phyloP scores from a whole-genome alignment of 1,139 yeast genomes.

The Hemisphaericaspora subhashii region DNA sequence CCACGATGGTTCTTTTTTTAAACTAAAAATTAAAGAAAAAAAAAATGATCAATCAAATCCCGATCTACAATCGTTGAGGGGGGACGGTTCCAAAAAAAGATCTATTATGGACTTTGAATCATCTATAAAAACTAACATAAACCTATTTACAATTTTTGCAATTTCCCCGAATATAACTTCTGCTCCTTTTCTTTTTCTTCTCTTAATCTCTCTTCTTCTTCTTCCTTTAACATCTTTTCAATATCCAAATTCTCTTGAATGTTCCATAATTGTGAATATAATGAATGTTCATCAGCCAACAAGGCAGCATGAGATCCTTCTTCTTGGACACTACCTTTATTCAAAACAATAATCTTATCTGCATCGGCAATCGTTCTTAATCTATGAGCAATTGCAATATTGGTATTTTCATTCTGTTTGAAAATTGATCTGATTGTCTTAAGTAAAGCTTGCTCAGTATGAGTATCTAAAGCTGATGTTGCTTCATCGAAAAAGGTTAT shows the following conservation, averaged over 20 bases:
- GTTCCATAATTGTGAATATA: slow-evolving; percentile 83
- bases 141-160: too few species aligned
- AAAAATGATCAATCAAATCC: not conserved
- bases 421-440: slow-evolving; percentile 69
- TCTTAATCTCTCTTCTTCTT: slow-evolving; percentile 19
- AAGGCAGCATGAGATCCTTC: slow-evolving; percentile 79
- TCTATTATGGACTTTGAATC: not conserved
- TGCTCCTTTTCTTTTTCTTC: slow-evolving; percentile 13
- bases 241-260: slow-evolving; percentile 81
- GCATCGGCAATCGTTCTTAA: slow-evolving; percentile 92
- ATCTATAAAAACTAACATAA: too few species aligned
- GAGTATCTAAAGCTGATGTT: slow-evolving; percentile 94
- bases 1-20: not conserved
- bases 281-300: slow-evolving; percentile 50
- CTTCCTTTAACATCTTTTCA: slow-evolving; percentile 27
- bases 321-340: slow-evolving; percentile 77
- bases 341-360: slow-evolving; percentile 86
- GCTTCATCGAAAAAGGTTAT: slow-evolving; percentile 97
- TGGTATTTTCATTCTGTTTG: slow-evolving; percentile 60
- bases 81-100: not conserved
- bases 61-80: not conserved
- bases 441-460: slow-evolving; percentile 84
- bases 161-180: slow-evolving; percentile 6
- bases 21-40: not conserved
- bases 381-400: slow-evolving; percentile 91